phyloP scores from a whole-genome alignment of 257 asterid species.

The Fraxinus anomala region DNA sequence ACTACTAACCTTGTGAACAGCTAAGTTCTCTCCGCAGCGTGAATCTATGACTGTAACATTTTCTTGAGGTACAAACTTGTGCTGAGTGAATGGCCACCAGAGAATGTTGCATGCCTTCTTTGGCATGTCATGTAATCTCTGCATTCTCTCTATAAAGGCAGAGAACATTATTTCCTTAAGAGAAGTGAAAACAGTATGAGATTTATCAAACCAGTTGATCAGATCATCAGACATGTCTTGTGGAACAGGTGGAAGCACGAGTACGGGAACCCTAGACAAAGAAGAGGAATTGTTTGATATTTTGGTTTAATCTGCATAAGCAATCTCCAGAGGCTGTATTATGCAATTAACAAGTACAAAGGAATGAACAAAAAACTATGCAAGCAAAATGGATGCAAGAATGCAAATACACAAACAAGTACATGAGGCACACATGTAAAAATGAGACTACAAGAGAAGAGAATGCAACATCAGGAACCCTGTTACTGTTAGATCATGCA shows the following conservation, averaged over 20 bases:
- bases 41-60: constrained; percentile 92
- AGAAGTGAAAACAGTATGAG: constrained; percentile 62
- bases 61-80: constrained; percentile 74
- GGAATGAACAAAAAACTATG: not conserved
- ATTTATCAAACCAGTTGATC: constrained; percentile 73
- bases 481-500: constrained; percentile 15
- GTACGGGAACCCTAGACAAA: constrained; percentile 75
- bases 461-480: constrained; percentile 8
- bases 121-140: constrained; percentile 70
- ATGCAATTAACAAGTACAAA: not conserved
- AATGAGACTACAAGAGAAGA: constrained; percentile 7
- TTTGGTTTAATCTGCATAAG: not conserved
- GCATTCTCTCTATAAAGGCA: constrained; percentile 52
- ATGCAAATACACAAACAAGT: constrained; percentile 4
- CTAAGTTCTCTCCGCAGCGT: constrained; percentile 93
- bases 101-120: constrained; percentile 67
- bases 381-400: not conserved
- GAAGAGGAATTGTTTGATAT: constrained; percentile 9
- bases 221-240: constrained; percentile 75
- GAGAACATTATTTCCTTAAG: constrained; percentile 80
- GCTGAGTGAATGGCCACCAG: constrained; percentile 99
- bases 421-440: not conserved
- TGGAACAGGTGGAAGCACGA: constrained; percentile 85
- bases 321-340: not conserved
- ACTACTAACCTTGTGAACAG: constrained; percentile 72